Conservation (phyloP, 805 yeast species). For the Huiozyma naganishii region DNA sequence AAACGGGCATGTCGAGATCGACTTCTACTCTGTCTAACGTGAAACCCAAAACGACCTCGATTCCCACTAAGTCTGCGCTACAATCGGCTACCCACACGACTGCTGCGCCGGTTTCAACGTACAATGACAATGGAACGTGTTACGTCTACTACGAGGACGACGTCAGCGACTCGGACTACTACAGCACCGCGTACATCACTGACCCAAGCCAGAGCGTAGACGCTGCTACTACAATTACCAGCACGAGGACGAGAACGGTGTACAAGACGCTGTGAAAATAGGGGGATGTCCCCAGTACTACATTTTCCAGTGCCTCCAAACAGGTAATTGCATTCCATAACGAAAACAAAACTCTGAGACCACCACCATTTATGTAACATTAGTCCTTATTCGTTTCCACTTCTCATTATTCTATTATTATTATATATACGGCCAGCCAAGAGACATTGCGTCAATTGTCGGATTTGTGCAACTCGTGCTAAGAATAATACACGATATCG, state of each 20-base stretch:
- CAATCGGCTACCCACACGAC: conserved; percentile 5
- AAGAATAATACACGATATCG: no score
- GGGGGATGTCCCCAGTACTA: background rate
- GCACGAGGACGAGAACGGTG: conserved; percentile 18
- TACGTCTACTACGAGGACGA: conserved; percentile 16
- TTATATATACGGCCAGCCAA: no score
- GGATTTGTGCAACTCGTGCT: no score
- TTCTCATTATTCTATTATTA: no score
- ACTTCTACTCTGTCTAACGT: background rate
- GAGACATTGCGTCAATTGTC: no score
- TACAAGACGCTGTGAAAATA: conserved; percentile 9
- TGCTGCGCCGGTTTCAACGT: conserved; percentile 4
- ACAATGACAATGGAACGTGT: conserved; percentile 16
- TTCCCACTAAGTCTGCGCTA: conserved; percentile 4
- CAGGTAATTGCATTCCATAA: no score
- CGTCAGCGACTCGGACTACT: conserved; percentile 17
- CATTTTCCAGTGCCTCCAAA: no score
- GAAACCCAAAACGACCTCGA: conserved; percentile 3
- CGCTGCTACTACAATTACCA: conserved; percentile 28
- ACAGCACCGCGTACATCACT: conserved; percentile 24
- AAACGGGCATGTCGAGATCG: background rate
- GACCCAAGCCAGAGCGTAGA: conserved; percentile 22
- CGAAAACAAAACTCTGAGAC: no score
- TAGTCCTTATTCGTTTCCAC: no score
- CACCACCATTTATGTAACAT: no score